These are phyloP conservation scores for Aureobasidium sp. DNA, from an alignment of 2,329 filamentous ascomycete species.

Conservation along the genomic window DNA sequence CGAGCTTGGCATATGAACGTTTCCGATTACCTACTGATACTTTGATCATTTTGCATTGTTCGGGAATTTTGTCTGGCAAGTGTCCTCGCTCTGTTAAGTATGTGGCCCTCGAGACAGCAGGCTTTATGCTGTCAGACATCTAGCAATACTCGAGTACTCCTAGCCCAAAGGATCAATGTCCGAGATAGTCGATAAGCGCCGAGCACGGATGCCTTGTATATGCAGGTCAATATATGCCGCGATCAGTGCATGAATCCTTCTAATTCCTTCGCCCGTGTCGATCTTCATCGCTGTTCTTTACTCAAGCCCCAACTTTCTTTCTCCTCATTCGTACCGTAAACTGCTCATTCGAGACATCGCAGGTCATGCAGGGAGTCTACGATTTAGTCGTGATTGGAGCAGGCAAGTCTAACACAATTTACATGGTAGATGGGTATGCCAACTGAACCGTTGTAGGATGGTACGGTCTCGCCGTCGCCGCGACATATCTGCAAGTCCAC, in stretches of 20 bases:
- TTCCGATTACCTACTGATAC: too few relatives aligned
- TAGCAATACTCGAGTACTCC: too few relatives aligned
- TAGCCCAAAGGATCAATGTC: not conserved
- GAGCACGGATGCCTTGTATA: not conserved
- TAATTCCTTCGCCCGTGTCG: not conserved
- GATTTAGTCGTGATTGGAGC: slow-evolving; percentile 39
- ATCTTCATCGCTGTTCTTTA: not conserved
- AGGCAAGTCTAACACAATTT: slow-evolving; percentile 34
- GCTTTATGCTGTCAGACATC: not conserved
- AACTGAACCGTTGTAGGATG: slow-evolving; percentile 25
- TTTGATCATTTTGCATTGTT: too few relatives aligned
- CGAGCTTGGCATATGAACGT: not conserved
- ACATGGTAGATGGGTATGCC: not conserved
- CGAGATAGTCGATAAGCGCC: too few relatives aligned
- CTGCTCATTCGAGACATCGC: not conserved
- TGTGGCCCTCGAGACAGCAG: too few relatives aligned
- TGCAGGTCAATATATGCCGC: slow-evolving; percentile 1
- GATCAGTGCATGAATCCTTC: not conserved
- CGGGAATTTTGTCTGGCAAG: too few relatives aligned
- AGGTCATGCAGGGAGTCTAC: not conserved
- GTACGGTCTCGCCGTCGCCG: slow-evolving; percentile 43
- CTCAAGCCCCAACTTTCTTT: not conserved
- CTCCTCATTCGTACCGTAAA: not conserved
- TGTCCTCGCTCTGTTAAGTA: too few relatives aligned
- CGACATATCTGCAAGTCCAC: slow-evolving; percentile 42